Conservation (phyloP, 106 monocot genomes). For the Allium cepa region DNA sequence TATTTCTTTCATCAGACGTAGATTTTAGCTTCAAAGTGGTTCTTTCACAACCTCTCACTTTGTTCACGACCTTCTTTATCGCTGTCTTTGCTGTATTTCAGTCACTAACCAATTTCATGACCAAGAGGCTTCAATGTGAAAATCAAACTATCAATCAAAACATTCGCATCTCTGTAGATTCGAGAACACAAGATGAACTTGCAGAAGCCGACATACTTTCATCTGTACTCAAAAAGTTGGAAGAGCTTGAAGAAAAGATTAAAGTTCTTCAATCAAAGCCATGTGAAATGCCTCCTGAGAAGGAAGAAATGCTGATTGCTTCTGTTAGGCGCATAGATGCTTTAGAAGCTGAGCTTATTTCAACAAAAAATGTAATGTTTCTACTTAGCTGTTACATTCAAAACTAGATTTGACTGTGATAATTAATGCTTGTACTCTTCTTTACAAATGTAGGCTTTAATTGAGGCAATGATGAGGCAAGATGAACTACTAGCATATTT, state of each 20-base stretch:
- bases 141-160: slow-evolving; percentile 12
- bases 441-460: slow-evolving; percentile 6
- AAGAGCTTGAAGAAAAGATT: slow-evolving; percentile 26
- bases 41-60: slow-evolving; percentile 12
- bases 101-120: slow-evolving; percentile 3
- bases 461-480: slow-evolving; percentile 18
- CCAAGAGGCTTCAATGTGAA: slow-evolving; percentile 17
- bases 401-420: not conserved
- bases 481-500: slow-evolving; percentile 23
- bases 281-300: slow-evolving; percentile 81
- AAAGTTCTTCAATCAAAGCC: slow-evolving; percentile 60
- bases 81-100: slow-evolving; percentile 11
- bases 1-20: not conserved
- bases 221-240: slow-evolving; percentile 27
- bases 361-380: slow-evolving; percentile 66
- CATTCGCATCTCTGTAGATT: slow-evolving; percentile 2
- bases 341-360: slow-evolving; percentile 88
- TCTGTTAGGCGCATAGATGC: slow-evolving; percentile 83
- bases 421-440: not conserved
- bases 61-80: slow-evolving; percentile 19
- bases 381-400: not conserved
- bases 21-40: slow-evolving; percentile 5
- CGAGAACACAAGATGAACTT: slow-evolving; percentile 15
- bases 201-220: slow-evolving; percentile 11
- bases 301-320: slow-evolving; percentile 87